Evolutionary conservation across 305 asterid species (phyloP), one percentile per base, ranked within the genome.

Genomic region (Withania somnifera): DNA sequence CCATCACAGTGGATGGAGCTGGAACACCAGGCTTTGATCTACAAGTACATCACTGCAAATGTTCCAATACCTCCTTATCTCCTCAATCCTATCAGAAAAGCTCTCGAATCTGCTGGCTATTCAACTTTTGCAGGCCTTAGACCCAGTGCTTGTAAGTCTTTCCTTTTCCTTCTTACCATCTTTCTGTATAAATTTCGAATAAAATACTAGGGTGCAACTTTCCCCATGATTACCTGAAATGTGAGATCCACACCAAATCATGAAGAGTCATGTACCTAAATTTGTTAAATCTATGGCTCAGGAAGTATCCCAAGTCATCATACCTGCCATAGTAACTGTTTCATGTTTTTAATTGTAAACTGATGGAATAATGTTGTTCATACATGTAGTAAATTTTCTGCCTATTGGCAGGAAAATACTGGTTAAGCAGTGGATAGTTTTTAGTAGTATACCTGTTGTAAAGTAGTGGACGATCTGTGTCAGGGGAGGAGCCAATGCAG

Each of bases 11-110:
- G 98, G 97, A 91, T 90, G 97, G 99, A 96, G 84, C 85, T 96
- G 11, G 99, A 94, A 84, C 99, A 93, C 13, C 99, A 96, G 84
- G 98, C 99, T 19, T 89, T 94, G 98, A 94, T 96, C 94, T 96
- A 94, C 87, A 96, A 94, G 85, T 92, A 94, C 84, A 93, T 96
- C 80, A 88, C 83, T 80, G 94, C 97, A 6, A 94, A 90, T 90
- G 92, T 92, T 0, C 97, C 98, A 3, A 89, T 94, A 38, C 98
- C 99, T 83, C 90, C 97, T 64, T 84, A 85, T 85, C 98, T 96
- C 15, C 92, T 96, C 63, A 90, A 82, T 69, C 98, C 99, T 82
- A 94, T 96, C 83, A 83, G 92, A 68, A 96, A 91, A 86, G 97
- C 99, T 28, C 87, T 96, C 17, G 94, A 96, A 79, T 90, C 95